These are phyloP conservation scores for Chytriomyces sp. DNA, from an alignment of 192 early-diverging fungal genomes.

Conservation along the genomic window DNA sequence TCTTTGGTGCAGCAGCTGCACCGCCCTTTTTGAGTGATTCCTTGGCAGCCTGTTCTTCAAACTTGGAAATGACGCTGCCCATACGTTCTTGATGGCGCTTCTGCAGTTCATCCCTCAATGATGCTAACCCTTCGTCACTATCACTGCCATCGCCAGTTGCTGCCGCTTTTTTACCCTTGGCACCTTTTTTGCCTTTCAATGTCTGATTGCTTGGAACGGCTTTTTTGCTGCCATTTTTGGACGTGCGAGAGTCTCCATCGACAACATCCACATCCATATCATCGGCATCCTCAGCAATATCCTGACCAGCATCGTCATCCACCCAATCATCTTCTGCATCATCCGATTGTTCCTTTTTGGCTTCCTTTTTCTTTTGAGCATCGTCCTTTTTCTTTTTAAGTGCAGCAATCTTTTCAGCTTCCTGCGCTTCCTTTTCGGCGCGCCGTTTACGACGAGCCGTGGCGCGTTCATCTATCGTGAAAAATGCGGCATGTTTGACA, in stretches of 20 bases:
- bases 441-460: conserved; percentile 46
- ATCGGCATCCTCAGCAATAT: background rate
- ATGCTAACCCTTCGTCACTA: conserved; percentile 45
- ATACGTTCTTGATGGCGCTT: conserved; percentile 8
- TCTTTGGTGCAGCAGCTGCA: conserved; percentile 14
- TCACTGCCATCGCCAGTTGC: background rate
- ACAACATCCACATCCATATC: background rate
- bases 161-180: background rate
- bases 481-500: conserved; percentile 48
- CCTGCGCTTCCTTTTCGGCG: conserved; percentile 47
- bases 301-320: conserved; percentile 2
- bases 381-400: conserved; percentile 4
- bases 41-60: conserved; percentile 7
- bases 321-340: background rate
- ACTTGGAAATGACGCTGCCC: conserved; percentile 13
- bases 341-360: background rate
- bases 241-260: background rate
- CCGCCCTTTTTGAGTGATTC: background rate
- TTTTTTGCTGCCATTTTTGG: too few species aligned
- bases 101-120: conserved; percentile 58
- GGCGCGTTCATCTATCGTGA: conserved; percentile 44
- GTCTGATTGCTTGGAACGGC: too few species aligned
- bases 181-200: background rate
- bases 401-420: background rate
- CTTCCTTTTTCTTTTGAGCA: conserved; percentile 14